Percentiles rank a stretch among this genome's conserved stretches.
Evolutionary conservation across 805 yeast genomes (phyloP).

Genomic region (Phaffomyces antillensis): DNA sequence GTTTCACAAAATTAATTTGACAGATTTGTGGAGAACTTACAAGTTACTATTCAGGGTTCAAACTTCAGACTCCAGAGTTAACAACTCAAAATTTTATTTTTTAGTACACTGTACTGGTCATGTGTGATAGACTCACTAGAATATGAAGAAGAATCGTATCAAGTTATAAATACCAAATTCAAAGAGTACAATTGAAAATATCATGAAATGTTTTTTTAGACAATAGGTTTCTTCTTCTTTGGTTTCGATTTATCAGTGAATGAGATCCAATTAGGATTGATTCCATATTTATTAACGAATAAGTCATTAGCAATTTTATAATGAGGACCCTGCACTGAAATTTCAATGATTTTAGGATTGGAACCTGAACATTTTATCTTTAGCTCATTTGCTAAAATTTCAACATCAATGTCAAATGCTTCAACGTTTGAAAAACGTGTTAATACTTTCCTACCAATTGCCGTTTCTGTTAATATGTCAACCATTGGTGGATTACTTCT

Average conservation of each 20-base stretch:
- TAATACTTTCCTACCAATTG: slow-evolving; percentile 74
- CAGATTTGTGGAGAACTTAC: too few relatives aligned
- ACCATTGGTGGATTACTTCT: slow-evolving; percentile 69
- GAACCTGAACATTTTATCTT: slow-evolving; percentile 86
- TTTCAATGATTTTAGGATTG: slow-evolving; percentile 53
- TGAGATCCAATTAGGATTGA: slow-evolving; percentile 59
- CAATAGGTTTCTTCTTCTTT: slow-evolving; percentile 35
- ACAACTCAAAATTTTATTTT: too few relatives aligned
- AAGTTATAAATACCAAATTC: too few relatives aligned
- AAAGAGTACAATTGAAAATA: too few relatives aligned
- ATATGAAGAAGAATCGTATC: too few relatives aligned
- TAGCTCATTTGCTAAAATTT: slow-evolving; percentile 57
- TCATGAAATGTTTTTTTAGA: too few relatives aligned
- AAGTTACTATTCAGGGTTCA: too few relatives aligned
- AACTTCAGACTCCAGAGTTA: too few relatives aligned
- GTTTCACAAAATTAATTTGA: too few relatives aligned
- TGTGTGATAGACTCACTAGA: too few relatives aligned
- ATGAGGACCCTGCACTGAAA: slow-evolving; percentile 90
- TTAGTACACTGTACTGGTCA: too few relatives aligned
- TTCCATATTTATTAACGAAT: slow-evolving; percentile 49
- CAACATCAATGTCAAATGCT: slow-evolving; percentile 55
- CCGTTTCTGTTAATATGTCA: slow-evolving; percentile 60
- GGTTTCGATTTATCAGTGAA: slow-evolving; percentile 55
- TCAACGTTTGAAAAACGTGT: slow-evolving; percentile 71
- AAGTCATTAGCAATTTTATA: slow-evolving; percentile 52